A percentile compares a stretch with the other conserved stretches of the same genome.
Conservation (phyloP, 2,329 filamentous ascomycete species). For the Akanthomyces muscarius region DNA sequence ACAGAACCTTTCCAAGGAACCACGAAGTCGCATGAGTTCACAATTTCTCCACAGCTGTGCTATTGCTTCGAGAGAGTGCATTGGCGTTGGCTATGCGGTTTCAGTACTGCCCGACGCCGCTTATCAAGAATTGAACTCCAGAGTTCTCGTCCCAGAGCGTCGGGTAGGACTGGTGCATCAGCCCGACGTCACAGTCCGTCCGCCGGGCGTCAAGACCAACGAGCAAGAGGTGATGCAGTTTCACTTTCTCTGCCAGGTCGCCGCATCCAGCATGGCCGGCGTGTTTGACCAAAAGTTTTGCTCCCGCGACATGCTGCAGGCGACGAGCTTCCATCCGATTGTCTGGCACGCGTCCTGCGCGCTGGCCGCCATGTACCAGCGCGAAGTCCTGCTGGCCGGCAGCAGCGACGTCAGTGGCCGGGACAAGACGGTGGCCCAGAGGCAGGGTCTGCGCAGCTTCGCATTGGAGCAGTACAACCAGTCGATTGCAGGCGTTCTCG, state of each 20-base stretch:
- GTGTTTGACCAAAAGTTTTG: slow-evolving; percentile 8
- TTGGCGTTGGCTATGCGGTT: background rate
- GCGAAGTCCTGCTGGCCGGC: background rate
- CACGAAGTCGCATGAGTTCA: background rate
- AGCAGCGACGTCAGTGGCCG: background rate
- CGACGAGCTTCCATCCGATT: slow-evolving; percentile 3
- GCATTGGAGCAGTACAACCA: slow-evolving; percentile 10
- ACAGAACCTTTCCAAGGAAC: background rate
- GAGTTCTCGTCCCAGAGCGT: background rate
- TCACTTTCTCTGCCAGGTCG: slow-evolving; percentile 1
- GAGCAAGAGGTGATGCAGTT: slow-evolving; percentile 1
- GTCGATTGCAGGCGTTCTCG: background rate
- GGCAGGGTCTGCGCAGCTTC: background rate
- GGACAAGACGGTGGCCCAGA: background rate
- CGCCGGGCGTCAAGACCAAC: background rate
- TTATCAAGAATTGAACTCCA: background rate
- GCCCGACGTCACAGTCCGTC: background rate
- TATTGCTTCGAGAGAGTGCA: background rate
- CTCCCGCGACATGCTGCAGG: slow-evolving; percentile 11
- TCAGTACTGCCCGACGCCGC: background rate
- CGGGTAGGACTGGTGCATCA: background rate
- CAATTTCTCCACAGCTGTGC: background rate
- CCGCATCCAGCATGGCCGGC: background rate
- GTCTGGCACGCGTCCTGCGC: slow-evolving; percentile 12
- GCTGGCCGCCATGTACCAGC: slow-evolving; percentile 11